Conservation (phyloP, 768 basidiomycete species). For the Leccinum ochraceum region DNA sequence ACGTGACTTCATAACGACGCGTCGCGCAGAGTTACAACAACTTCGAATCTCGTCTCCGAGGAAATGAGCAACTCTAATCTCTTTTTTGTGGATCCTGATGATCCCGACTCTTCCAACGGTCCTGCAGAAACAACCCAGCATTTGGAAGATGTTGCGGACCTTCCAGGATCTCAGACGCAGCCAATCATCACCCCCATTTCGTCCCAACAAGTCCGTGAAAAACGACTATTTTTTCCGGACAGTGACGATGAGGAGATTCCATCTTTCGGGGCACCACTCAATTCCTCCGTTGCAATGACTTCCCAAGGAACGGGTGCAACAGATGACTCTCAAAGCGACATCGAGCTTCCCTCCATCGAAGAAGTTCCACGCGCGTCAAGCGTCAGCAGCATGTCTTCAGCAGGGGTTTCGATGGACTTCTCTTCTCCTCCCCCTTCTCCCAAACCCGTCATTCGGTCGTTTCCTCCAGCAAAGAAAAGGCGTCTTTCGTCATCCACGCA, state of each 20-base stretch:
- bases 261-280: conserved; percentile 9
- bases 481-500: conserved; percentile 40
- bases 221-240: conserved; percentile 42
- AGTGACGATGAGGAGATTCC: conserved; percentile 45
- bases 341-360: conserved; percentile 36
- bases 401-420: conserved; percentile 23
- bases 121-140: background rate
- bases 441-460: conserved; percentile 6
- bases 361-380: conserved; percentile 41
- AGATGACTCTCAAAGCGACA: conserved; percentile 32
- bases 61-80: conserved; percentile 29
- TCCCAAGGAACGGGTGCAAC: conserved; percentile 39
- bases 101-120: conserved; percentile 38
- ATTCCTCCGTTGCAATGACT: conserved; percentile 3
- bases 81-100: conserved; percentile 64
- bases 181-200: conserved; percentile 4
- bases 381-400: conserved; percentile 40
- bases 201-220: conserved; percentile 23
- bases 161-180: background rate
- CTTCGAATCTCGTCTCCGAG: background rate
- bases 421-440: conserved; percentile 29
- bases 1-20: background rate
- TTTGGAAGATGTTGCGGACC: conserved; percentile 10
- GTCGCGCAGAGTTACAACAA: background rate
- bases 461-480: conserved; percentile 53